phyloP scores from a whole-genome alignment of 441 rosid species.

The Heliophila coronopifolia region DNA sequence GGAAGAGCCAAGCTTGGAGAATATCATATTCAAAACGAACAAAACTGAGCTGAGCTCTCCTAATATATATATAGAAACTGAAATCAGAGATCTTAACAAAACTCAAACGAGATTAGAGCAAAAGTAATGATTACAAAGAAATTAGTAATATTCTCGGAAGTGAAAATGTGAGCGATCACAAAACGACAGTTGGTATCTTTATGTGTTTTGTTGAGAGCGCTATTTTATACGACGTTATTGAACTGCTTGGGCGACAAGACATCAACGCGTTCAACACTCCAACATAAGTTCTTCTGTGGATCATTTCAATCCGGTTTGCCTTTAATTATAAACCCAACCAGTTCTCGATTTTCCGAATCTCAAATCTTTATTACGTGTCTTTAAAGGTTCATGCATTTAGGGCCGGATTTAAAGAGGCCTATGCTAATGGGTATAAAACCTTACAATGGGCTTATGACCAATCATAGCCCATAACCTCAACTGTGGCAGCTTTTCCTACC shows the following conservation, averaged over 20 bases:
- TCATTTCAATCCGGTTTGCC: conserved; percentile 13
- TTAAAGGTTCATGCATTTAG: too few relatives aligned
- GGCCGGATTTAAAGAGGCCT: too few relatives aligned
- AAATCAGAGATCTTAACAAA: conserved; percentile 18
- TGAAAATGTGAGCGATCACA: conserved; percentile 10
- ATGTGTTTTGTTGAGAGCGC: not conserved
- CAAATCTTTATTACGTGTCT: too few relatives aligned
- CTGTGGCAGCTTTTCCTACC: conserved; percentile 21
- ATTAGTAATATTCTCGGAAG: not conserved
- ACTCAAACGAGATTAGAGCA: not conserved
- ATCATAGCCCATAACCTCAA: not conserved
- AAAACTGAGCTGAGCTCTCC: conserved; percentile 20
- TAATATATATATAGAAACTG: not conserved
- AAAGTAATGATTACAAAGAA: not conserved
- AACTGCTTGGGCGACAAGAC: conserved; percentile 25
- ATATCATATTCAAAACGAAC: conserved; percentile 39
- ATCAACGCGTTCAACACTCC: conserved; percentile 21
- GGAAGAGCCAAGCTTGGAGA: conserved; percentile 51
- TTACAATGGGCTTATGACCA: conserved; percentile 11
- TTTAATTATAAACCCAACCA: not conserved
- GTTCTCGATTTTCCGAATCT: not conserved
- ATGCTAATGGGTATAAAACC: not conserved
- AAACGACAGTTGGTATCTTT: not conserved
- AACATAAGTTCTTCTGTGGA: conserved; percentile 7
- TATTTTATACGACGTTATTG: not conserved